Base-by-base conservation (phyloP, 2,329 filamentous ascomycete species). In the Beauveria medogensis region DNA sequence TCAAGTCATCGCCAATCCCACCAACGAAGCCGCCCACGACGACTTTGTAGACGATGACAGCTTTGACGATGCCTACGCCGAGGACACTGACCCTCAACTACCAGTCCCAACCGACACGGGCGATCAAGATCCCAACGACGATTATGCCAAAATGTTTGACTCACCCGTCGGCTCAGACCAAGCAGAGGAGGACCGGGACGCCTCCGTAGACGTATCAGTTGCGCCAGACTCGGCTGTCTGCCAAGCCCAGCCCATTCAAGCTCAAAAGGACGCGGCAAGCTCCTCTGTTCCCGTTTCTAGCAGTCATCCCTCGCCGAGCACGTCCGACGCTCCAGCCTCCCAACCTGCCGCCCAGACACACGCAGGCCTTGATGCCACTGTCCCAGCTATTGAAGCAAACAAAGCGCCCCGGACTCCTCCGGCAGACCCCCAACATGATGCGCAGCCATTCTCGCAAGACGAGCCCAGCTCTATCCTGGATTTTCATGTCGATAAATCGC, bases 111-210 rank as follows among this genome's bases (percentile, higher is more conserved):
- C 63, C 50, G 67, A 67, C 22, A 63, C 66, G 43, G 70, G 67
- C 44, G 62, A 67, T 50, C 59, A 59, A n/a, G 64, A 53, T 51
- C 69, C 74, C 70, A 75, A 73, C 69, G 78, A 80, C 74, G 78
- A 81, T 66, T 79, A 81, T 72, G 76, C 77, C 67, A 80, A 77
- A 69, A 78, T 74, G 43, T 79, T 80, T 75, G 77, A 81, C 70
- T 81, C 80, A 61, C 76, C 78, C 61, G 72, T 73, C 67, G 73
- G 67, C 51, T 66, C 69, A 52, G 71, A 74, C 60, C 69, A 72
- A 63, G 70, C 66, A 63, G 74, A 70, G 63, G 71, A 71, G 64
- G 72, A 37, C 24, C 37, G 69, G 66, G 70, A 72, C 69, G 68
- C 69, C 64, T 65, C 50, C 47, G 59, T 61, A 66, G 64, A 68